Evolutionary conservation across 2,329 filamentous ascomycete species (phyloP).

Genomic region (Pseudogymnoascus sp.): DNA sequence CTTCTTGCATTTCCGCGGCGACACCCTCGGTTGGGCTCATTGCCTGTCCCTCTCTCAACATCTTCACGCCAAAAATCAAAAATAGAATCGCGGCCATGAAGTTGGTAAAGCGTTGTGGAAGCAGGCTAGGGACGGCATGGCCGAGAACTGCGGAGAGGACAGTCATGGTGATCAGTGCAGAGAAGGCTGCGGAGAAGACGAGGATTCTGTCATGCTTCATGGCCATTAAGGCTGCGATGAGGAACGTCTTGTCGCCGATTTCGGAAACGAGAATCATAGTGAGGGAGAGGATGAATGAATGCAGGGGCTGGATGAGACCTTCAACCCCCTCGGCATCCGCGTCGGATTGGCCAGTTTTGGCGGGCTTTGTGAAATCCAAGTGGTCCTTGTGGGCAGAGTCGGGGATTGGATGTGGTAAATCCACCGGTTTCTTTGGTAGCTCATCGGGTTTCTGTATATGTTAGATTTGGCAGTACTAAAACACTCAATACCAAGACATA

Average conservation of each 20-base stretch:
- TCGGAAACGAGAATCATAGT: conserved; percentile 98
- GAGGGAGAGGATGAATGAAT: conserved; percentile 85
- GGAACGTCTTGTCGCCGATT: conserved; percentile 96
- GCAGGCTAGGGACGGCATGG: conserved; percentile 81
- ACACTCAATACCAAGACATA: conserved; percentile 28
- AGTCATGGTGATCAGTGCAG: conserved; percentile 88
- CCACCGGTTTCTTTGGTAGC: conserved; percentile 69
- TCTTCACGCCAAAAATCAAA: conserved; percentile 76
- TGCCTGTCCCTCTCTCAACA: conserved; percentile 76
- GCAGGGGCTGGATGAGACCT: conserved; percentile 67
- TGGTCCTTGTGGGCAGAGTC: conserved; percentile 58
- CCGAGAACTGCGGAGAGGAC: conserved; percentile 86
- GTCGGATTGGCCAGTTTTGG: conserved; percentile 27
- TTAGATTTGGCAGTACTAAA: conserved; percentile 18
- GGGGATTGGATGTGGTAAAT: conserved; percentile 63
- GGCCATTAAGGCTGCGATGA: conserved; percentile 94
- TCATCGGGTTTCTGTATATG: conserved; percentile 64
- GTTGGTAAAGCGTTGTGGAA: conserved; percentile 85
- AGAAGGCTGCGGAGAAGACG: conserved; percentile 92
- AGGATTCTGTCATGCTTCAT: conserved; percentile 94
- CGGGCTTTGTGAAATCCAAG: conserved; percentile 42
- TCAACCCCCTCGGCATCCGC: conserved; percentile 38
- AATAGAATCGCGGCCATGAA: conserved; percentile 80
- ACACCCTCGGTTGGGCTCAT: conserved; percentile 90
- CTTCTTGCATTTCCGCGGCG: conserved; percentile 94